Percentiles rank a stretch among this genome's conserved stretches.
Conservation (phyloP, 495 filamentous ascomycete genomes). For the Aspergillus avenaceus region DNA sequence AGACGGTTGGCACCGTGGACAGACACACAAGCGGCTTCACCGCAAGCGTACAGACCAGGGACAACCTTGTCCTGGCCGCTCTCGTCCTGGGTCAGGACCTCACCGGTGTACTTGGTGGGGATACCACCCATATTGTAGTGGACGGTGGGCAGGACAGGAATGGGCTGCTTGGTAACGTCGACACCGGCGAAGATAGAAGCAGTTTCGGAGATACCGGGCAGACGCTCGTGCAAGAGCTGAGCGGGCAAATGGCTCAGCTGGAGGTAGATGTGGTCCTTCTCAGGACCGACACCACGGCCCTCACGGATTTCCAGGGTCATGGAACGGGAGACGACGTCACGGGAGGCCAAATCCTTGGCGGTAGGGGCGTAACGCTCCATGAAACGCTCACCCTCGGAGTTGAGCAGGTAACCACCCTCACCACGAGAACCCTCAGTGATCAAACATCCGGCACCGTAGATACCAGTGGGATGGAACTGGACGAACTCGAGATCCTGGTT, state of each 20-base stretch:
- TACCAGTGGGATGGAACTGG: slow-evolving; percentile 98
- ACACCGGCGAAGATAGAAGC: slow-evolving; percentile 95
- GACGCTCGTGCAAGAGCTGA: slow-evolving; percentile 88
- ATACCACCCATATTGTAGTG: slow-evolving; percentile 99
- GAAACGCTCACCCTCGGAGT: slow-evolving; percentile 95
- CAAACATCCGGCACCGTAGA: slow-evolving; percentile 97
- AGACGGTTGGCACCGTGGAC: slow-evolving; percentile 97
- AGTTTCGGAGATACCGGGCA: slow-evolving; percentile 97
- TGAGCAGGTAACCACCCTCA: slow-evolving; percentile 96
- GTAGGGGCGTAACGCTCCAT: slow-evolving; percentile 98
- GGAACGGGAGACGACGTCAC: slow-evolving; percentile 91
- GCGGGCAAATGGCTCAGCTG: slow-evolving; percentile 91
- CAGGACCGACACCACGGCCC: slow-evolving; percentile 89
- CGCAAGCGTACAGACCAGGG: slow-evolving; percentile 90
- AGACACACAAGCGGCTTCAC: slow-evolving; percentile 95
- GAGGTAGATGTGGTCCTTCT: slow-evolving; percentile 97
- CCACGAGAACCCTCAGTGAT: slow-evolving; percentile 98
- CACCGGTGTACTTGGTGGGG: slow-evolving; percentile 93
- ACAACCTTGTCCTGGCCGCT: slow-evolving; percentile 87
- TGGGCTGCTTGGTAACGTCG: slow-evolving; percentile 93
- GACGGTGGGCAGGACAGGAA: slow-evolving; percentile 93
- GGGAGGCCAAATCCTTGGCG: slow-evolving; percentile 90
- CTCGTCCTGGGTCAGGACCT: slow-evolving; percentile 83
- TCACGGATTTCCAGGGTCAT: slow-evolving; percentile 98
- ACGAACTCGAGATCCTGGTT: slow-evolving; percentile 99